Evolutionary conservation across 495 filamentous ascomycete species (phyloP).

Genomic region (Talaromyces thailandensis): DNA sequence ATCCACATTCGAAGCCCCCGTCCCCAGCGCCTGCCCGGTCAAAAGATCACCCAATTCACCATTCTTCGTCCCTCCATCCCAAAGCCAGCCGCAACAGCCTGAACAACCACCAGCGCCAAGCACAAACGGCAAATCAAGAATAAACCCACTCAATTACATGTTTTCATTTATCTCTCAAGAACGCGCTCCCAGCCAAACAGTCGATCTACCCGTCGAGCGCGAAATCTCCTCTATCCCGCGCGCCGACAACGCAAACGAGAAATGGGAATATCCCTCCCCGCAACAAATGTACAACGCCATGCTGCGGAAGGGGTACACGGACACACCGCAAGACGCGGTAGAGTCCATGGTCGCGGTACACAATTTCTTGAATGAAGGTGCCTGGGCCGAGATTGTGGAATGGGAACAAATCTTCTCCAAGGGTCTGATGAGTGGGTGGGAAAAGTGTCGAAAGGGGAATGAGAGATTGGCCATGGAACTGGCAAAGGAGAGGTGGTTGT

Average conservation of each 20-base stretch:
- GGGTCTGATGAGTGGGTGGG: slow-evolving; percentile 64
- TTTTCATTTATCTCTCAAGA: slow-evolving; percentile 74
- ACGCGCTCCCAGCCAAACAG: slow-evolving; percentile 60
- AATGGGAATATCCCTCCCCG: slow-evolving; percentile 96
- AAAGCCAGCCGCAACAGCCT: background rate
- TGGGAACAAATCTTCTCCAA: slow-evolving; percentile 82
- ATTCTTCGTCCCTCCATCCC: slow-evolving; percentile 22
- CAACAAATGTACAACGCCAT: slow-evolving; percentile 99
- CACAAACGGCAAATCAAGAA: slow-evolving; percentile 43
- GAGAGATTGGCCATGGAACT: slow-evolving; percentile 38
- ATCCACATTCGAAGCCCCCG: slow-evolving; percentile 36
- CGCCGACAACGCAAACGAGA: slow-evolving; percentile 56
- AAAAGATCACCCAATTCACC: slow-evolving; percentile 31
- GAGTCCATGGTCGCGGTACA: slow-evolving; percentile 96
- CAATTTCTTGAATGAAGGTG: slow-evolving; percentile 96
- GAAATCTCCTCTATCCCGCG: slow-evolving; percentile 81
- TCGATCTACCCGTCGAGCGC: slow-evolving; percentile 64
- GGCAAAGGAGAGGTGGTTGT: slow-evolving; percentile 15
- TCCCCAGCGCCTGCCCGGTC: slow-evolving; percentile 46
- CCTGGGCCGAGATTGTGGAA: slow-evolving; percentile 84
- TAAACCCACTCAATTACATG: slow-evolving; percentile 98
- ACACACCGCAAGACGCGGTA: slow-evolving; percentile 88
- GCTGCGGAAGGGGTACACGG: slow-evolving; percentile 87
- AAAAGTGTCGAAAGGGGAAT: slow-evolving; percentile 66
- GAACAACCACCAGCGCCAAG: slow-evolving; percentile 27